phyloP scores from a whole-genome alignment of 257 asterid species.

The Solanum dulcamara region DNA sequence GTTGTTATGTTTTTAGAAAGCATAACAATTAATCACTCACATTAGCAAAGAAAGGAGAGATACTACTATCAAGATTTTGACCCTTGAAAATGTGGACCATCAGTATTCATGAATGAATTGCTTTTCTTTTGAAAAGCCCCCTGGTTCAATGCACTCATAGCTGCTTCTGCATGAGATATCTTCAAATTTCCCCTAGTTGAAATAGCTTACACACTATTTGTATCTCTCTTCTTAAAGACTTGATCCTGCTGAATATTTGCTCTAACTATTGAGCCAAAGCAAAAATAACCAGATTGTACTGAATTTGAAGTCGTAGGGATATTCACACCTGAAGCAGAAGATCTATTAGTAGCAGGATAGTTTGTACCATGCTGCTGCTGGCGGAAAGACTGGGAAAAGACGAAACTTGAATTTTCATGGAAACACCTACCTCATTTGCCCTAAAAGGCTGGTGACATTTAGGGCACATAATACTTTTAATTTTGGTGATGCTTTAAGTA shows the following conservation, averaged over 20 bases:
- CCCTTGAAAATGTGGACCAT: neutral
- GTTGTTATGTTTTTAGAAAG: no score
- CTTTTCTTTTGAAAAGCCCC: no score
- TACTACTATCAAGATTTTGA: neutral
- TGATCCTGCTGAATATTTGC: neutral
- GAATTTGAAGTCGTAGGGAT: neutral
- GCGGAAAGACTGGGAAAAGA: neutral
- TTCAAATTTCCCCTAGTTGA: no score
- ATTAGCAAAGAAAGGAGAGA: neutral
- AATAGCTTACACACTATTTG: neutral
- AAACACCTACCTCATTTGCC: slow-evolving; percentile 29
- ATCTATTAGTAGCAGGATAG: neutral
- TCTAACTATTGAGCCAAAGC: neutral
- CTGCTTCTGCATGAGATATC: no score
- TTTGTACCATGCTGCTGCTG: slow-evolving; percentile 8
- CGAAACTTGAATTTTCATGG: neutral
- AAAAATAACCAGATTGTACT: neutral
- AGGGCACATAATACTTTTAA: slow-evolving; percentile 26
- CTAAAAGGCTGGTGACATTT: slow-evolving; percentile 28
- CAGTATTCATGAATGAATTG: neutral
- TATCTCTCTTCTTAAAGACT: neutral
- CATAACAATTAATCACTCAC: neutral
- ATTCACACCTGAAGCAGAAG: slow-evolving; percentile 3
- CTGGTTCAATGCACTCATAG: no score
- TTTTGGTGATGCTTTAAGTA: slow-evolving; percentile 16